Conservation (phyloP, 306 rosid genomes). For the Pterocarpus santalinus region DNA sequence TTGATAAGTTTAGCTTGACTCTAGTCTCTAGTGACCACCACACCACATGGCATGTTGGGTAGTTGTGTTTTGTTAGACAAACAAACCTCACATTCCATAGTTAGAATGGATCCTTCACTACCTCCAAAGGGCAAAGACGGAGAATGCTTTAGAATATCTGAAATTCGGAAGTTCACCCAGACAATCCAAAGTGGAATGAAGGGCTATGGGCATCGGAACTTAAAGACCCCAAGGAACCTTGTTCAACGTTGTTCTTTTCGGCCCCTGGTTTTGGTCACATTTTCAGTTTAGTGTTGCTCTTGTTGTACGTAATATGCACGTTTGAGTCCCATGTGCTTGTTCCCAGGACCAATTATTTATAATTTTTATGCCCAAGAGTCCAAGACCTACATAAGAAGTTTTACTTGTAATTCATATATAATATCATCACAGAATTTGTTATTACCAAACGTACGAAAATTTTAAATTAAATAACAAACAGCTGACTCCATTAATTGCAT, state of each 20-base stretch:
- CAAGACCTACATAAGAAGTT: too few relatives aligned
- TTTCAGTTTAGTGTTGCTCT: neutral
- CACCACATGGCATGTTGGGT: slow-evolving; percentile 41
- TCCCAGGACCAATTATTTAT: neutral
- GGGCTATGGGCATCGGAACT: slow-evolving; percentile 19
- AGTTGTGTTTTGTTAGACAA: slow-evolving; percentile 11
- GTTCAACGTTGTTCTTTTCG: neutral
- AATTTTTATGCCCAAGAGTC: neutral
- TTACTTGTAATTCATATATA: neutral
- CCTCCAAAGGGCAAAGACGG: slow-evolving; percentile 36
- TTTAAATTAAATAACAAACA: neutral
- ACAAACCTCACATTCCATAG: slow-evolving; percentile 44
- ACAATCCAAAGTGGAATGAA: slow-evolving; percentile 43
- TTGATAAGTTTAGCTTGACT: neutral
- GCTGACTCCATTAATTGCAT: neutral
- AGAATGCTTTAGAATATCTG: slow-evolving; percentile 35
- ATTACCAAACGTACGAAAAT: neutral
- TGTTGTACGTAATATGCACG: neutral
- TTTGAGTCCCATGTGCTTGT: slow-evolving; percentile 12
- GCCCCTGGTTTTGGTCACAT: slow-evolving; percentile 10
- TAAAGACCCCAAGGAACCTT: slow-evolving; percentile 4
- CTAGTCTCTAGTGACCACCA: neutral
- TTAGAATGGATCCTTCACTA: neutral
- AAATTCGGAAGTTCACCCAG: slow-evolving; percentile 8
- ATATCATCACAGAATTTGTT: neutral